phyloP scores from a whole-genome alignment of 495 filamentous ascomycete genomes.

The Penicillium lagena region DNA sequence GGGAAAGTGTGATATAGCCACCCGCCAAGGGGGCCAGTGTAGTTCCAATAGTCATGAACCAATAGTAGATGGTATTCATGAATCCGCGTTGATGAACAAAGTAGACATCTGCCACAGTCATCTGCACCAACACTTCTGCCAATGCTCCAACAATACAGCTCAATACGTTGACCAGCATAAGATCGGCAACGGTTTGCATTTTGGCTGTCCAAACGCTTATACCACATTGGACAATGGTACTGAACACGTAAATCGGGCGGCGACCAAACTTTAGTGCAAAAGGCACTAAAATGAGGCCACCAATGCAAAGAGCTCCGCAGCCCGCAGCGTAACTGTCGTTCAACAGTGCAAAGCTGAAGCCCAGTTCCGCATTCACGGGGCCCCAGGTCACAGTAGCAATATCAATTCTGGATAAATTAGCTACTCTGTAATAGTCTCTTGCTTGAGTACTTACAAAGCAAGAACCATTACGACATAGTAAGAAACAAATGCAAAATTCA shows the following conservation, averaged over 20 bases:
- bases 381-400: slow-evolving; percentile 33
- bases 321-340: slow-evolving; percentile 34
- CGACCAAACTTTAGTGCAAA: slow-evolving; percentile 39
- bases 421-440: neutral
- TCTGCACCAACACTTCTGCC: slow-evolving; percentile 35
- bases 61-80: slow-evolving; percentile 35
- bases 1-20: slow-evolving; percentile 35
- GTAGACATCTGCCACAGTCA: slow-evolving; percentile 42
- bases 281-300: slow-evolving; percentile 35
- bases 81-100: slow-evolving; percentile 41
- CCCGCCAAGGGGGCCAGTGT: slow-evolving; percentile 34
- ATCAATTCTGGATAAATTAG: slow-evolving; percentile 15
- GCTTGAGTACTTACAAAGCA: slow-evolving; percentile 6
- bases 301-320: slow-evolving; percentile 31
- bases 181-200: slow-evolving; percentile 27
- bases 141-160: slow-evolving; percentile 31
- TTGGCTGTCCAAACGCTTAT: slow-evolving; percentile 33
- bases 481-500: slow-evolving; percentile 14
- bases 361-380: slow-evolving; percentile 29
- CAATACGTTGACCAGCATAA: slow-evolving; percentile 29
- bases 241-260: slow-evolving; percentile 37
- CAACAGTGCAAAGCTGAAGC: slow-evolving; percentile 27
- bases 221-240: slow-evolving; percentile 24
- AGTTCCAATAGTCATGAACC: slow-evolving; percentile 20
- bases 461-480: slow-evolving; percentile 18